A percentile compares a stretch with the other conserved stretches of the same genome.
Conservation (phyloP, 305 asterid species). For the Salvia sclarea region DNA sequence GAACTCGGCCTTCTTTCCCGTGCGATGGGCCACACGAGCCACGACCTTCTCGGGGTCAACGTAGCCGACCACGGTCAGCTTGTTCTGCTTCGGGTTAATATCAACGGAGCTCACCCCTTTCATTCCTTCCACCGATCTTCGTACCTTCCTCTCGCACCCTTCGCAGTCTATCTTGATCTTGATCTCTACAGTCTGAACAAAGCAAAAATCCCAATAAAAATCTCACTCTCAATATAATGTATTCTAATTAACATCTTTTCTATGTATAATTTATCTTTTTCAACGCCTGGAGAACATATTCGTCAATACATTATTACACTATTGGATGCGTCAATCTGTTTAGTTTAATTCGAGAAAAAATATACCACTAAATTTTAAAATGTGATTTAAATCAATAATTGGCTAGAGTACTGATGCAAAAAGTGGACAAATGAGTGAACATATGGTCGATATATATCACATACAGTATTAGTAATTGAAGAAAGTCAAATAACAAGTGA, state of each 20-base stretch:
- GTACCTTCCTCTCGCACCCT: slow-evolving; percentile 84
- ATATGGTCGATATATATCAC: not conserved
- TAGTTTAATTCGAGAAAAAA: too few species aligned
- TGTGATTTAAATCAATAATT: not conserved
- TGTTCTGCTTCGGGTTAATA: slow-evolving; percentile 72
- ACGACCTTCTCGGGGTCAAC: slow-evolving; percentile 80
- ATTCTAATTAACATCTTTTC: not conserved
- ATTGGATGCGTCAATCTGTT: too few species aligned
- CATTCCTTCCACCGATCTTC: slow-evolving; percentile 85
- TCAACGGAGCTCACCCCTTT: slow-evolving; percentile 78
- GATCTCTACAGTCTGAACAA: slow-evolving; percentile 72
- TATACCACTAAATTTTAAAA: not conserved
- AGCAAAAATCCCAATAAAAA: not conserved
- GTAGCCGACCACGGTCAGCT: slow-evolving; percentile 77
- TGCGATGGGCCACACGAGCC: slow-evolving; percentile 76
- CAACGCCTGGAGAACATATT: too few species aligned
- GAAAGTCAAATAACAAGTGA: not conserved
- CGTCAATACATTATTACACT: too few species aligned
- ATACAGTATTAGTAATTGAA: not conserved
- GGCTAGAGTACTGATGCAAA: not conserved
- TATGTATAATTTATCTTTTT: too few species aligned
- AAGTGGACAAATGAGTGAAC: not conserved
- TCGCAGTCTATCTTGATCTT: slow-evolving; percentile 91
- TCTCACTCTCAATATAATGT: not conserved
- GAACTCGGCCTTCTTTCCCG: slow-evolving; percentile 84